Evolutionary conservation across 345 rosid species (phyloP).

Genomic region (Eucalyptus shirleyi): DNA sequence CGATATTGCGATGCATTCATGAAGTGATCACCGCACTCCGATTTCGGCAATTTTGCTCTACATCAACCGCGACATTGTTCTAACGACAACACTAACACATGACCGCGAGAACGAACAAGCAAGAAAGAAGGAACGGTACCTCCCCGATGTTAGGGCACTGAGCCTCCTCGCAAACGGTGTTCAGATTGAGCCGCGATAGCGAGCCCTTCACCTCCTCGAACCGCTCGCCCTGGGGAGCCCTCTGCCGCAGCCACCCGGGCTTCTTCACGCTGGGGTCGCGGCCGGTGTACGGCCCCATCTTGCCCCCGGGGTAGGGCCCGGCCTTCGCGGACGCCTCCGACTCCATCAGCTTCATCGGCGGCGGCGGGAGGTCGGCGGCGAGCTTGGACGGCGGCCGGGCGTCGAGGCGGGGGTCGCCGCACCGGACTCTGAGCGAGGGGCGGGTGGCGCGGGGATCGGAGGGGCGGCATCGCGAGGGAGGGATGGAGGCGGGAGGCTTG

Average conservation of each 20-base stretch:
- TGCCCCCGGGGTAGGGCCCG: slow-evolving; percentile 29
- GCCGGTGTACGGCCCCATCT: slow-evolving; percentile 62
- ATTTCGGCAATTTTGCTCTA: not conserved
- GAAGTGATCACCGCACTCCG: not conserved
- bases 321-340: slow-evolving; percentile 2
- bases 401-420: not conserved
- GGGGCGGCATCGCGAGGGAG: slow-evolving; percentile 15
- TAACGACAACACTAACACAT: not conserved
- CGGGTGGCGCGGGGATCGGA: not conserved
- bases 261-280: slow-evolving; percentile 82
- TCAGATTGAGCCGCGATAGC: slow-evolving; percentile 63
- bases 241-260: slow-evolving; percentile 88
- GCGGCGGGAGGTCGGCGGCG: slow-evolving; percentile 6
- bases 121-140: slow-evolving; percentile 8
- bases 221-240: slow-evolving; percentile 77
- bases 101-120: not conserved
- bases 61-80: not conserved
- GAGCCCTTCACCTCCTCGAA: slow-evolving; percentile 71
- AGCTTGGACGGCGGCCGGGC: not conserved
- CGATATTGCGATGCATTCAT: not conserved
- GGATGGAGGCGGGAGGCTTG: slow-evolving; percentile 30
- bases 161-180: slow-evolving; percentile 95
- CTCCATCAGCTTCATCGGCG: slow-evolving; percentile 13
- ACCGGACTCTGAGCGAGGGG: slow-evolving; percentile 20
- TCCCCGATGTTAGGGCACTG: slow-evolving; percentile 98